Conservation (phyloP, 164 flowering plant genomes). For the Dillenia suffruticosa region DNA sequence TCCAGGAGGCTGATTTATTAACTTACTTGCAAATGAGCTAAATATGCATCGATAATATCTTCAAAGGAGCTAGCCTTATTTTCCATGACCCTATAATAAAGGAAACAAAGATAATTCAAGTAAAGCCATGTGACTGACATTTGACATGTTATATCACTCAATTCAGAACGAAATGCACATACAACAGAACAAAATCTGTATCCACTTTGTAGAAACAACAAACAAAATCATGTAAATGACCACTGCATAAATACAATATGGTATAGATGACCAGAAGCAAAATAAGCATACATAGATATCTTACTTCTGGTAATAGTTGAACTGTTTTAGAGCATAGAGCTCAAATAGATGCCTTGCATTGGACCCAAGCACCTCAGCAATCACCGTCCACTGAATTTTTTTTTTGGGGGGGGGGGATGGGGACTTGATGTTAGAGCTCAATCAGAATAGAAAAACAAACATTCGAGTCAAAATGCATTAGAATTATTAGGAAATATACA, state of each 20-base stretch:
- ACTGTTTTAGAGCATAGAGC: conserved; percentile 77
- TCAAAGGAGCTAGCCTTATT: conserved; percentile 53
- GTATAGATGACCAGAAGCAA: not conserved
- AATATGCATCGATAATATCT: conserved; percentile 82
- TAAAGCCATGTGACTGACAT: not conserved
- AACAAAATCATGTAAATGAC: not conserved
- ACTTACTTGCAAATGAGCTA: conserved; percentile 82
- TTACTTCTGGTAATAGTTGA: conserved; percentile 44
- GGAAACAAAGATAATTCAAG: conserved; percentile 7
- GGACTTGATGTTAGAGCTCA: no score
- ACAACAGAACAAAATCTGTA: not conserved
- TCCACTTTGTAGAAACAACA: not conserved
- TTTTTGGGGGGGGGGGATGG: no score
- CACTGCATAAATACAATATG: not conserved
- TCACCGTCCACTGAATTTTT: conserved; percentile 49
- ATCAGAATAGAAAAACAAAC: not conserved
- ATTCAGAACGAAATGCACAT: not conserved
- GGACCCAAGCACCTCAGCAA: conserved; percentile 79
- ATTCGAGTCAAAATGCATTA: not conserved
- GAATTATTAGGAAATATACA: no score
- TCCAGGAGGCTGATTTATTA: not conserved
- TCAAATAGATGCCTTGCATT: conserved; percentile 85
- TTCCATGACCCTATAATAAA: conserved; percentile 47
- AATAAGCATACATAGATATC: conserved; percentile 19
- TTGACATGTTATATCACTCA: no score